Conservation (phyloP, 2,329 filamentous ascomycete species). For the Cladosporium sp. region DNA sequence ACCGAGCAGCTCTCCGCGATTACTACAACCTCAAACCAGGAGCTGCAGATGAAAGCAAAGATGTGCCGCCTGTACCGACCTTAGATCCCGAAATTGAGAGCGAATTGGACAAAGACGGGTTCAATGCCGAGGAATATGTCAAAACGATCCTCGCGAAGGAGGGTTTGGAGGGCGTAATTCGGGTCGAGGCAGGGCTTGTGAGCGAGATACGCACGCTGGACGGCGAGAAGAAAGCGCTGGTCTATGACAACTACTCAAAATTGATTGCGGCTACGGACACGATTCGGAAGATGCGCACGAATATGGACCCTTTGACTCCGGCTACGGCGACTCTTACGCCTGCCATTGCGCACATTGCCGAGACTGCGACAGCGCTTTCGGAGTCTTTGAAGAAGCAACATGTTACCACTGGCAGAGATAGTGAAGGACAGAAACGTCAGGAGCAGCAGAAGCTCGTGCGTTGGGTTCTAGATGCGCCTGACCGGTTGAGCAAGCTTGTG, state of each 20-base stretch:
- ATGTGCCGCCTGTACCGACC: slow-evolving; percentile 27
- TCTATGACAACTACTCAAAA: slow-evolving; percentile 98
- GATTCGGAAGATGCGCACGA: slow-evolving; percentile 80
- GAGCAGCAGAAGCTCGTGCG: slow-evolving; percentile 54
- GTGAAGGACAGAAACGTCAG: slow-evolving; percentile 36
- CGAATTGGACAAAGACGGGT: slow-evolving; percentile 70
- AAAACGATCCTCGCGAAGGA: slow-evolving; percentile 57
- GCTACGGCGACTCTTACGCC: slow-evolving; percentile 69
- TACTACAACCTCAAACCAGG: slow-evolving; percentile 78
- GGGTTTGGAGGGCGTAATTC: slow-evolving; percentile 64
- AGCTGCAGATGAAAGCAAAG: slow-evolving; percentile 13
- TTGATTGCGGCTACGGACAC: slow-evolving; percentile 95
- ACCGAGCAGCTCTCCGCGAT: slow-evolving; percentile 82
- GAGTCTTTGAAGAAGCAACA: slow-evolving; percentile 32
- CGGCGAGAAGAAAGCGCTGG: slow-evolving; percentile 91
- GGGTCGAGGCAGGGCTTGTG: slow-evolving; percentile 66
- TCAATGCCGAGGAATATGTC: slow-evolving; percentile 69
- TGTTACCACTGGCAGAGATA: slow-evolving; percentile 8
- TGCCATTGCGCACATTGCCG: slow-evolving; percentile 71
- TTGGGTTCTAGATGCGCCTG: slow-evolving; percentile 60
- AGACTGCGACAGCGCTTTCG: slow-evolving; percentile 47
- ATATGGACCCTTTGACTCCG: slow-evolving; percentile 74
- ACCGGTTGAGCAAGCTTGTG: slow-evolving; percentile 55
- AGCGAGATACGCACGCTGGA: slow-evolving; percentile 82
- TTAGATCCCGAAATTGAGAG: slow-evolving; percentile 57